Evolutionary conservation across 2,329 filamentous ascomycete species (phyloP).

Genomic region (Colletotrichum tanaceti): DNA sequence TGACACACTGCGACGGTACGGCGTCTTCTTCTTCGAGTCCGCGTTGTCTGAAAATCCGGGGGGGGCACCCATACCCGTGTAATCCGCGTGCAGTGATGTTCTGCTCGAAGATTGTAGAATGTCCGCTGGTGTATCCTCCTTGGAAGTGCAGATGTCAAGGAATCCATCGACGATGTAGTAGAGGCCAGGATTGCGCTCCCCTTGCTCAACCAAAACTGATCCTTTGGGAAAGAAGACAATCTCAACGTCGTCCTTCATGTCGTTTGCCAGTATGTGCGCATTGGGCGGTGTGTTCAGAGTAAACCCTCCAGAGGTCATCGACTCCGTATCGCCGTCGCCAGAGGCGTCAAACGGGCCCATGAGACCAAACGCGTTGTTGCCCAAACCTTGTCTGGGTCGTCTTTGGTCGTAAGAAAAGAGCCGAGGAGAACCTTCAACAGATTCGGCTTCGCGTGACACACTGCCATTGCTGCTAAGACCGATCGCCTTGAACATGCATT

Average conservation of each 20-base stretch:
- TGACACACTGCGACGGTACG: slow-evolving; percentile 77
- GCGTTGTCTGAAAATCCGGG: slow-evolving; percentile 39
- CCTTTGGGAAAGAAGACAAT: slow-evolving; percentile 98
- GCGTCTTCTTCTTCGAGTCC: slow-evolving; percentile 58
- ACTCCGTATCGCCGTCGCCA: slow-evolving; percentile 87
- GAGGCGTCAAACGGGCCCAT: slow-evolving; percentile 86
- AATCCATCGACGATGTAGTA: slow-evolving; percentile 99
- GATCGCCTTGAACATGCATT: slow-evolving; percentile 95
- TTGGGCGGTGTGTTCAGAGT: slow-evolving; percentile 72
- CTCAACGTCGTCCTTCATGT: slow-evolving; percentile 91
- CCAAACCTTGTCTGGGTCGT: slow-evolving; percentile 80
- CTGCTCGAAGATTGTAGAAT: slow-evolving; percentile 54
- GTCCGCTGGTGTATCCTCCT: slow-evolving; percentile 64
- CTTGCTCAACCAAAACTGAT: slow-evolving; percentile 94
- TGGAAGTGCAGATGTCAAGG: slow-evolving; percentile 88
- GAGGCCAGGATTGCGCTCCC: slow-evolving; percentile 93
- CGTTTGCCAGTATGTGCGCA: slow-evolving; percentile 75
- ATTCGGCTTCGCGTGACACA: slow-evolving; percentile 74
- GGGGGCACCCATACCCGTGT: slow-evolving; percentile 30
- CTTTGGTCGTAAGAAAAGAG: slow-evolving; percentile 86
- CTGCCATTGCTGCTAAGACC: slow-evolving; percentile 79
- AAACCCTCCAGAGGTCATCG: slow-evolving; percentile 77
- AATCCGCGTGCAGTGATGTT: slow-evolving; percentile 45
- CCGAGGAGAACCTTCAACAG: slow-evolving; percentile 85
- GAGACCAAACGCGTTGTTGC: slow-evolving; percentile 86